Base-by-base conservation (phyloP, 129 eudicot species). In the Arctium lappa region DNA sequence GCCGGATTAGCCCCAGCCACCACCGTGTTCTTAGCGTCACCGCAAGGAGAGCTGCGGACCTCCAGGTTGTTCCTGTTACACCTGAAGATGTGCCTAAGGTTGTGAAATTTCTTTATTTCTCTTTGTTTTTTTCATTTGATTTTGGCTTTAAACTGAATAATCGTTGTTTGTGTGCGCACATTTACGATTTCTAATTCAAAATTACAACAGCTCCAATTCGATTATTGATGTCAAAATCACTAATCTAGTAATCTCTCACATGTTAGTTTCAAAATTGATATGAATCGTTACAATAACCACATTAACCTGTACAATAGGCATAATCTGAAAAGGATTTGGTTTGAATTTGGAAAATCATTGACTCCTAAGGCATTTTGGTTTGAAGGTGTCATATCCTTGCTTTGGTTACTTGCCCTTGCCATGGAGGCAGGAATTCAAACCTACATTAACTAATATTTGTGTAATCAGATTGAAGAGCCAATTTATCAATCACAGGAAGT, bases 41-140 rank as follows among this genome's bases (percentile, higher is more conserved):
- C 78, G 96, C 93, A 4, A 79, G 48, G 69, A 88, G 91, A 85
- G 81, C 91, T 37, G 93, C 87, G 42, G 87, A 85, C 79, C 68
- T 89, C n/a, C 53, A 88, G 42, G 90, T 93, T 63, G 32, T 92
- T 50, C 97, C 98, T 3, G 89, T 95, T 39, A 76, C 97, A 29
- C 94, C 97, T 11, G 88, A 90, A 74, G 97, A 93, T 69, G 80
- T 80, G 8, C 88, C 88, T 1, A 88, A 93, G 98, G 98, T 93
- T 60, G 29, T 30, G 3, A 16, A 16, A 2, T 48, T 75, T 48
- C 2, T 16, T 6, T 56, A 0, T 15, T 44, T 36, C 27, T 1
- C 22, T 9, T 71, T 27, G 16, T 6, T 72, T 38, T 32, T 72
- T 32, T 72, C 30, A 33, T 74, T 30, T 72, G 66, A 34, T 63